These are phyloP conservation scores for Arthrocladium fulminans DNA, from an alignment of 2,329 filamentous ascomycete genomes.

Conservation along the genomic window DNA sequence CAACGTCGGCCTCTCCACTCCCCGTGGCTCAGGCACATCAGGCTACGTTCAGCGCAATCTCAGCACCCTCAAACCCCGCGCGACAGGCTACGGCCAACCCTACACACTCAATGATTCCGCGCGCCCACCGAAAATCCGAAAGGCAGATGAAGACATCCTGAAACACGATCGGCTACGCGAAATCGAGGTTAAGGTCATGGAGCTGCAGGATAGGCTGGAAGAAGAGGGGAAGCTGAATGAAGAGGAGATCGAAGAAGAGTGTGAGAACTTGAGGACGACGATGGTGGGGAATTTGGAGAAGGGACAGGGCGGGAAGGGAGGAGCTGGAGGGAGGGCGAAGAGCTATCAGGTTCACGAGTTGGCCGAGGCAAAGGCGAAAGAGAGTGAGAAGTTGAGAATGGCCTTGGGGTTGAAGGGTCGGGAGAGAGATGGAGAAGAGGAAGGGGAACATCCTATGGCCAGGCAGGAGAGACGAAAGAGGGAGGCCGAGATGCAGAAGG, in stretches of 20 bases:
- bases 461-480: slow-evolving; percentile 36
- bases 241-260: slow-evolving; percentile 77
- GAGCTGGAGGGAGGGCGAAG: slow-evolving; percentile 45
- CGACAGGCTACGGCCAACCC: slow-evolving; percentile 56
- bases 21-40: slow-evolving; percentile 88
- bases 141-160: slow-evolving; percentile 85
- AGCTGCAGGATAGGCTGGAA: slow-evolving; percentile 81
- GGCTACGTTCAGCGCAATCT: slow-evolving; percentile 96
- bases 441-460: slow-evolving; percentile 34
- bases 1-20: slow-evolving; percentile 92
- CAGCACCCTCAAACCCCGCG: slow-evolving; percentile 76
- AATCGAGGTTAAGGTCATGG: slow-evolving; percentile 88
- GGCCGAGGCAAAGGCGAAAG: slow-evolving; percentile 90
- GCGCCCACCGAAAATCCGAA: slow-evolving; percentile 49
- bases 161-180: slow-evolving; percentile 88
- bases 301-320: slow-evolving; percentile 20
- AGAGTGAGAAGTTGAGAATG: slow-evolving; percentile 78
- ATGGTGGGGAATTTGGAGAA: slow-evolving; percentile 49
- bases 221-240: slow-evolving; percentile 65
- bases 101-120: slow-evolving; percentile 41
- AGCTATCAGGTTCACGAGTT: slow-evolving; percentile 92
- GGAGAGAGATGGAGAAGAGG: slow-evolving; percentile 32
- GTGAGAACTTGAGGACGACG: slow-evolving; percentile 56
- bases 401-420: slow-evolving; percentile 76
- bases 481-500: slow-evolving; percentile 28